Evolutionary conservation across 345 rosid species (phyloP), one percentile per base, ranked within the genome.

Genomic region (Arabis alpina): DNA sequence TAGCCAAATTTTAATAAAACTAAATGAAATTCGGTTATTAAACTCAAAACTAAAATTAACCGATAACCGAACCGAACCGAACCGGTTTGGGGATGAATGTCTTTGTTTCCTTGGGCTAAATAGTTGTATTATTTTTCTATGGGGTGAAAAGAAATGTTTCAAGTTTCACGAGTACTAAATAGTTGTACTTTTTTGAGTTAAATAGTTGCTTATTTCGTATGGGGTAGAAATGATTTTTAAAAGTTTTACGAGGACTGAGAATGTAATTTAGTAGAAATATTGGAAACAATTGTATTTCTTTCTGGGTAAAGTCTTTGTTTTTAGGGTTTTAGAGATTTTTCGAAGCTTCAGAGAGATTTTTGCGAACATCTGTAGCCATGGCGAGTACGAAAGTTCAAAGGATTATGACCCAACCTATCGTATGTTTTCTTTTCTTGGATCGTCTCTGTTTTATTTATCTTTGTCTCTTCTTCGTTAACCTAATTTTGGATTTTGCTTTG

Each of bases 331-430:
- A 67, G 56, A 27, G 36, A 66, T 41, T 9, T 6, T 50, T 39
- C 48, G 60, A 19, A 68, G 59, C 15, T 51, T 60, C 40, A 45
- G 69, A 58, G 27, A 37, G 60, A 55, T 14, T 5, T 34, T 28
- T 75, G 36, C 3, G 24, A 30, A 19, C 14, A n/a, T 56, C 36
- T 9, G 48, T 66, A 74, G 70, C 87, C 76, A 84, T 87, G 96
- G 93, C 96, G 77, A 89, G 93, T 78, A 87, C 96, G 36, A 89
- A 89, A 77, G 96, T 89, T 19, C 96, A 87, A 73, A 72, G 93
- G 80, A 87, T 90, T 49, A 84, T 90, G 93, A 90, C 91, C 43
- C 93, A 90, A 55, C 96, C 96, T 58, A 88, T 90, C 34, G 96
- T 86, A 76, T 8, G 66, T 66, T 66, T 16, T 15, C 12, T 13